These are phyloP conservation scores for Camelina neglecta DNA, from an alignment of 345 rosid species.

Conservation along the genomic window DNA sequence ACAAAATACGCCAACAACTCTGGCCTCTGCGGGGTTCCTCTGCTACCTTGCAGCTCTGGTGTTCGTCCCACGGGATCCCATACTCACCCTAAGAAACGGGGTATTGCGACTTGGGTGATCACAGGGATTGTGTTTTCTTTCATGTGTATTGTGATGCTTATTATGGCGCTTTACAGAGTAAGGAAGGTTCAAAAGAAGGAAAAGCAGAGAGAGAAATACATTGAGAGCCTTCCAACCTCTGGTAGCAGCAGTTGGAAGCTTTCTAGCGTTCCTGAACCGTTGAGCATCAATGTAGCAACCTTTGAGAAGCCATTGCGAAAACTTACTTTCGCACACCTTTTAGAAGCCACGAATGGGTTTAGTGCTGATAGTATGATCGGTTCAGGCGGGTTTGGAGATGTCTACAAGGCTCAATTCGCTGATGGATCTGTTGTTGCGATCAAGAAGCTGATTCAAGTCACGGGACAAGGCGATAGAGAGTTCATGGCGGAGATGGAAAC, in stretches of 20 bases:
- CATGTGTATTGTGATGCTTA: conserved; percentile 68
- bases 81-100: conserved; percentile 56
- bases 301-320: conserved; percentile 84
- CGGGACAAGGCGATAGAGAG: conserved; percentile 95
- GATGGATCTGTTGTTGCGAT: conserved; percentile 89
- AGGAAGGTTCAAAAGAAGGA: conserved; percentile 70
- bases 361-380: conserved; percentile 83
- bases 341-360: conserved; percentile 91
- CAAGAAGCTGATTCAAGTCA: conserved; percentile 87
- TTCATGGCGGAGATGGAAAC: conserved; percentile 99
- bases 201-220: conserved; percentile 63
- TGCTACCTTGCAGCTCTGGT: conserved; percentile 54
- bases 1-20: conserved; percentile 67
- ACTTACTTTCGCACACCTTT: conserved; percentile 88
- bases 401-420: conserved; percentile 80
- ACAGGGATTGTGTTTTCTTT: conserved; percentile 77
- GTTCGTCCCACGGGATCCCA: conserved; percentile 39
- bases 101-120: conserved; percentile 64
- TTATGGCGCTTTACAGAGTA: conserved; percentile 49
- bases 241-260: conserved; percentile 74
- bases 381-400: conserved; percentile 96
- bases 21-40: conserved; percentile 89
- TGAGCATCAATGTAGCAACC: conserved; percentile 79
- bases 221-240: conserved; percentile 67
- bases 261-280: conserved; percentile 69